phyloP scores from a whole-genome alignment of 1,284 basidiomycete genomes.

The Leccinum proliferum region DNA sequence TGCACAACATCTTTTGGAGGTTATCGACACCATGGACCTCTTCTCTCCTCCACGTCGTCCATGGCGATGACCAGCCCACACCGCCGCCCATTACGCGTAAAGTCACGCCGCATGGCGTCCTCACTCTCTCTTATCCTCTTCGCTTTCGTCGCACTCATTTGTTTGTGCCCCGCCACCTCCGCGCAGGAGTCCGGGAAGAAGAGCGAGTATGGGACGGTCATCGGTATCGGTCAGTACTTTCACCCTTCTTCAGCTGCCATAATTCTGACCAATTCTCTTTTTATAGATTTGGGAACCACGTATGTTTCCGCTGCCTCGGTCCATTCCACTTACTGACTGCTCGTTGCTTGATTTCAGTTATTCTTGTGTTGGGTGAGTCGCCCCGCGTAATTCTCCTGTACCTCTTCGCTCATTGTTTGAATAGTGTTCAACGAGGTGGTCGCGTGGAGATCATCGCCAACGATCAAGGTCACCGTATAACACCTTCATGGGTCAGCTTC shows the following conservation, averaged over 20 bases:
- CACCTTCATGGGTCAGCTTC: slow-evolving; percentile 93
- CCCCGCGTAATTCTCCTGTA: neutral
- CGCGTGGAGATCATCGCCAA: slow-evolving; percentile 97
- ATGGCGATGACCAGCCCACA: slow-evolving; percentile 33
- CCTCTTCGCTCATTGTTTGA: neutral
- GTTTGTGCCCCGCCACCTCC: slow-evolving; percentile 52
- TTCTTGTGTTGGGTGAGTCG: slow-evolving; percentile 68
- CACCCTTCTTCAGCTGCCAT: neutral
- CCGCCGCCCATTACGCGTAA: slow-evolving; percentile 50
- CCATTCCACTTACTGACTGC: slow-evolving; percentile 17
- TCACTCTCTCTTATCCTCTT: slow-evolving; percentile 62
- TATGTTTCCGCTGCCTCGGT: slow-evolving; percentile 31
- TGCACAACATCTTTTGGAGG: too few species aligned
- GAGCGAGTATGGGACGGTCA: slow-evolving; percentile 84
- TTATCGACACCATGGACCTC: neutral
- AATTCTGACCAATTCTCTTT: slow-evolving; percentile 15
- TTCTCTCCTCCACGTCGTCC: slow-evolving; percentile 13
- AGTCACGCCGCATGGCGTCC: slow-evolving; percentile 53
- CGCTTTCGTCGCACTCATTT: slow-evolving; percentile 59
- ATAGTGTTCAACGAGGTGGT: slow-evolving; percentile 86
- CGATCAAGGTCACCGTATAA: slow-evolving; percentile 97
- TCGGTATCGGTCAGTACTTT: slow-evolving; percentile 82
- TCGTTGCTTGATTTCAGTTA: slow-evolving; percentile 39
- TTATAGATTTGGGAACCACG: slow-evolving; percentile 75
- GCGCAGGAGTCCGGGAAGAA: slow-evolving; percentile 49